A percentile compares a stretch with the other conserved stretches of the same genome.
phyloP scores from a whole-genome alignment of 2,329 filamentous ascomycete species.

The Fusarium guadeloupense region DNA sequence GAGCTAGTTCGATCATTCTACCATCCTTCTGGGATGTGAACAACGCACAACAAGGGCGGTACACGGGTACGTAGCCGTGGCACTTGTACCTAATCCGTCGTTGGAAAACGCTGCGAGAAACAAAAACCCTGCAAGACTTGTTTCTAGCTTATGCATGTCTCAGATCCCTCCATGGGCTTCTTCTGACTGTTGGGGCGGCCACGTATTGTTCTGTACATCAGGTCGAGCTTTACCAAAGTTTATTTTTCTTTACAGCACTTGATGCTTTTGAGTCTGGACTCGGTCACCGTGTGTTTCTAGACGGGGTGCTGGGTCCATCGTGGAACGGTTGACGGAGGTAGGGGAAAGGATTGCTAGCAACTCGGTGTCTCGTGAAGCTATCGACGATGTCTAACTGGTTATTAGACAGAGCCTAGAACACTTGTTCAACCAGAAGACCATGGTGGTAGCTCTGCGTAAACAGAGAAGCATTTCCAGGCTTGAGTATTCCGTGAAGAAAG shows the following conservation, averaged over 20 bases:
- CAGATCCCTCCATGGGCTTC: slow-evolving; percentile 4
- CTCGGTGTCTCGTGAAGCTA: no score
- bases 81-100: neutral
- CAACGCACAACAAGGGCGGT: slow-evolving; percentile 29
- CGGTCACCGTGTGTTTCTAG: no score
- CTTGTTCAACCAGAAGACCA: no score
- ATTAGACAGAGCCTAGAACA: no score
- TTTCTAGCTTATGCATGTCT: slow-evolving; percentile 3
- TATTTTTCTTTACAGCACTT: neutral
- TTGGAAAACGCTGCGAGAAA: neutral
- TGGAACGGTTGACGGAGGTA: no score
- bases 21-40: slow-evolving; percentile 11
- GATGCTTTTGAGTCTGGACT: neutral
- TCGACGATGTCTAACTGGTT: no score
- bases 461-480: neutral
- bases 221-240: neutral
- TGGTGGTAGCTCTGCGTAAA: no score
- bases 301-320: no score
- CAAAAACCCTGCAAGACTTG: no score
- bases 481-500: neutral
- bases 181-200: neutral
- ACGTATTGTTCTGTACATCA: neutral
- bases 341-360: no score
- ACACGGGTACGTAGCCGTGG: no score
- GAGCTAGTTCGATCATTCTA: slow-evolving; percentile 22